Percentiles rank a stretch among this genome's conserved stretches.
These are phyloP conservation scores for Claviceps arundinis DNA, from an alignment of 2,329 filamentous ascomycete genomes.

Conservation along the genomic window DNA sequence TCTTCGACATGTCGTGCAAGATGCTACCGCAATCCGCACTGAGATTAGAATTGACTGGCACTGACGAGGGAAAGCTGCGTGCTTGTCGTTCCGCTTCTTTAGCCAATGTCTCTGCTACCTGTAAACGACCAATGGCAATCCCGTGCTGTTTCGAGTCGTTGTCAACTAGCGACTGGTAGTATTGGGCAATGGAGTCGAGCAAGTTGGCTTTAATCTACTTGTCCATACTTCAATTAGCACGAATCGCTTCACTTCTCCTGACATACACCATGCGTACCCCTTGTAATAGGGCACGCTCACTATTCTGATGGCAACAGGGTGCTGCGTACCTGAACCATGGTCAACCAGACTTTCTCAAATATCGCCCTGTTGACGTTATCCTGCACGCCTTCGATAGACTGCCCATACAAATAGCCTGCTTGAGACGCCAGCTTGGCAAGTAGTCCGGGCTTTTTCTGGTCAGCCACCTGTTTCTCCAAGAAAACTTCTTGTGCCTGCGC, in stretches of 20 bases:
- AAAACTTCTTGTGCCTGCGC: slow-evolving; percentile 97
- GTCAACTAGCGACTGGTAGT: slow-evolving; percentile 85
- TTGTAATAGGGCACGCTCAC: too few species aligned
- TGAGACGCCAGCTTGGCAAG: slow-evolving; percentile 90
- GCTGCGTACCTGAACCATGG: slow-evolving; percentile 57
- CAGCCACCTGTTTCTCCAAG: slow-evolving; percentile 85
- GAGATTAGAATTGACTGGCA: slow-evolving; percentile 72
- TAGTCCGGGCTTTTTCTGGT: slow-evolving; percentile 84
- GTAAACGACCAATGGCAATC: slow-evolving; percentile 67
- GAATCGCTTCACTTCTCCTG: neutral
- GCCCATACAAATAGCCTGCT: slow-evolving; percentile 73
- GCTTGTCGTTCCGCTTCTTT: slow-evolving; percentile 68
- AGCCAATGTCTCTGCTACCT: slow-evolving; percentile 64
- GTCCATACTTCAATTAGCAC: neutral
- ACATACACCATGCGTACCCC: too few species aligned
- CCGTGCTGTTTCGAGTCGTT: slow-evolving; percentile 82
- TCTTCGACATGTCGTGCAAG: slow-evolving; percentile 69
- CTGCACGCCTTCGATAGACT: slow-evolving; percentile 80
- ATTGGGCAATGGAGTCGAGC: slow-evolving; percentile 76
- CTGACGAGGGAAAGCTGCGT: slow-evolving; percentile 65
- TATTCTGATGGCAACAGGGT: neutral
- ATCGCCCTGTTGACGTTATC: slow-evolving; percentile 84
- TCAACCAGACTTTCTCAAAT: slow-evolving; percentile 88
- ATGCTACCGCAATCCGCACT: slow-evolving; percentile 62
- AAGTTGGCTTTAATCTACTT: slow-evolving; percentile 62